Evolutionary conservation across 2,329 filamentous ascomycete genomes (phyloP), one percentile per base, ranked within the genome.

Genomic region (Tolypocladium ophioglossoides): DNA sequence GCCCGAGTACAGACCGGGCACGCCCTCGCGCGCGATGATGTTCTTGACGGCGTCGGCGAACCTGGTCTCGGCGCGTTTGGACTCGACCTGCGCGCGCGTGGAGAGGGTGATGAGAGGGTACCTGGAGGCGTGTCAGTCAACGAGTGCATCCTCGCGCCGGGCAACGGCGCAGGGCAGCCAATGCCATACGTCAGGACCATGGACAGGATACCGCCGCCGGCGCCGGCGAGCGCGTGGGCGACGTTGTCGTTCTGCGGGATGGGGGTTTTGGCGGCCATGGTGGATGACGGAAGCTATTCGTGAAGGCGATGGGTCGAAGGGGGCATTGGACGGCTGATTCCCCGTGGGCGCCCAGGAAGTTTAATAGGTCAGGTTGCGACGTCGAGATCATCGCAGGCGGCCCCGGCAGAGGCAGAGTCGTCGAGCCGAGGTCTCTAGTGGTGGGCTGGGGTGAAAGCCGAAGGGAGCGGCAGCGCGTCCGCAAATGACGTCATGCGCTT

Each of bases 61-160:
- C 56, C 87, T 86, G 32, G 89, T 89, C 62, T 95, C 85, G 54
- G 91, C 90, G 64, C 91, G 90, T 73, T 89, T 94, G 56, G 94
- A 96, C 74, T 99, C 94, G 70, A 99, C 92, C 73, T 99, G 94
- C 46, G 94, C 94, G 68, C 94, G 88, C 37, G 94, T 99, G 24
- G 94, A 99, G 59, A 99, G 86, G 37, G 94, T 97, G 68, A 99
- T 95, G 64, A 99, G 84, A 44, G 94, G 94, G 72, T 97, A 97
- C 61, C 89, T 94, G 66, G 24, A n/a, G 44, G 54, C 18, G 38
- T 20, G 38, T 20, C 32, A 39, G 47, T 48, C 34, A 40, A 30
- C 16, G 14, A 22, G 12, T 10, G 24, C 34, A 12, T 34, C 20
- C 7, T 10, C 53, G 44, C n/a, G 40, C 35, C 14, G 38, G 18